Base-by-base conservation (phyloP, 495 filamentous ascomycete genomes). In the Sabuloglossum arenarium region DNA sequence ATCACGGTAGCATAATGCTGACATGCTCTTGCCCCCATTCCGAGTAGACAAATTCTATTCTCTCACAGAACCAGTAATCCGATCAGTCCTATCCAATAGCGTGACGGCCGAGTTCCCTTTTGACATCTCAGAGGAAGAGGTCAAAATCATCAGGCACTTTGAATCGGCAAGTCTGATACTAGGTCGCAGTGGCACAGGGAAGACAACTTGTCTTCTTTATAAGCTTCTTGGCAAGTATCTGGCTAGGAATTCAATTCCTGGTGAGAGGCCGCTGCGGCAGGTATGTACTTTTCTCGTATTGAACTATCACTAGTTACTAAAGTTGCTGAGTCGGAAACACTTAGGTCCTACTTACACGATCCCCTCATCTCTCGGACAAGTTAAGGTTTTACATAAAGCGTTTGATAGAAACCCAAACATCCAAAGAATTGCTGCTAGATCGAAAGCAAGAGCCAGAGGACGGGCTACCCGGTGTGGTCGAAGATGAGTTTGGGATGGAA, bases 111-210 rank as follows among this genome's bases (percentile, higher is more conserved):
- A 70, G 25, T 73, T 70, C 25, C 70, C 71, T 3, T 64, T 74
- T 37, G 69, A 73, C 21, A 57, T 71, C 14, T 69, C 69, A 0
- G 34, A 54, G 0, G 62, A 69, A 11, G 71, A 73, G 31, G 42
- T 61, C 8, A 46, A 59, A 10, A 62, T 71, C 19, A 67, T 73
- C 6, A 51, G 56, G 4, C 68, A 73, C 34, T 56, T 64, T 37
- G 42, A 61, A 10, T 64, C 61, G 28, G 57, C 69, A 0, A 67
- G 58, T 46, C 57, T 73, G 28, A 72, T 73, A 6, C 34, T 73
- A 29, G 71, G 71, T 11, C 59, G 71, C 46, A 72, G 71, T 37
- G 71, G 71, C 5, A 73, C 71, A 0, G 71, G 71, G 0, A 73
- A 73, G 56, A 73, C 71, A 0, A 71, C 69, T 0, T 73, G 71